phyloP scores from a whole-genome alignment of 371 early-diverging fungal genomes.

The Haplosporangium sp. region DNA sequence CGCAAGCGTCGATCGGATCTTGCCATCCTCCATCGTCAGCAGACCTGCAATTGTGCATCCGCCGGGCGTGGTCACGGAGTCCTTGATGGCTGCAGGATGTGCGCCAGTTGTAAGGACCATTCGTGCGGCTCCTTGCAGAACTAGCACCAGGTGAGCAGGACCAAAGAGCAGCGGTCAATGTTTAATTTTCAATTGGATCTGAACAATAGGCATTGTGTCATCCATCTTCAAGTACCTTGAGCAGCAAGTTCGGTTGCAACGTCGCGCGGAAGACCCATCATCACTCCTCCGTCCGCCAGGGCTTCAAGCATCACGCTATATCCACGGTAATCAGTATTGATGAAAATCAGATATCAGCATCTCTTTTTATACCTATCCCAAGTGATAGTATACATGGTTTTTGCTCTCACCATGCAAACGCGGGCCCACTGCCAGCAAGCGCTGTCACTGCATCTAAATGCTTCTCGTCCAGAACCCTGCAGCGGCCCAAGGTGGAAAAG shows the following conservation, averaged over 20 bases:
- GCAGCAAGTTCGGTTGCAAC: conserved; percentile 63
- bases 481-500: conserved; percentile 61
- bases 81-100: conserved; percentile 66
- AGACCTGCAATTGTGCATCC: conserved; percentile 69
- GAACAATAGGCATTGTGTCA: too few relatives aligned
- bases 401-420: conserved; percentile 59
- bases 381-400: neutral
- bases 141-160: conserved; percentile 12
- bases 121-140: conserved; percentile 63
- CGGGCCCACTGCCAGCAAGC: conserved; percentile 63
- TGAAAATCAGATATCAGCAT: neutral
- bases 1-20: conserved; percentile 64
- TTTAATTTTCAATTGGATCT: neutral
- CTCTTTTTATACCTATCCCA: neutral
- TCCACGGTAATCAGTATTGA: too few relatives aligned
- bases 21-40: conserved; percentile 67
- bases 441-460: conserved; percentile 66
- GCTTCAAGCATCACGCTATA: conserved; percentile 64
- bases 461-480: conserved; percentile 60
- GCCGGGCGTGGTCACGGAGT: conserved; percentile 66
- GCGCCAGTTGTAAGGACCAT: conserved; percentile 63
- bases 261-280: conserved; percentile 66
- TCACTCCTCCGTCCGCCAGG: conserved; percentile 66
- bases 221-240: too few relatives aligned
- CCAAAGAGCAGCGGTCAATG: conserved; percentile 2